Evolutionary conservation across 2,329 filamentous ascomycete genomes (phyloP).

Genomic region (Tolypocladium guangdongense): DNA sequence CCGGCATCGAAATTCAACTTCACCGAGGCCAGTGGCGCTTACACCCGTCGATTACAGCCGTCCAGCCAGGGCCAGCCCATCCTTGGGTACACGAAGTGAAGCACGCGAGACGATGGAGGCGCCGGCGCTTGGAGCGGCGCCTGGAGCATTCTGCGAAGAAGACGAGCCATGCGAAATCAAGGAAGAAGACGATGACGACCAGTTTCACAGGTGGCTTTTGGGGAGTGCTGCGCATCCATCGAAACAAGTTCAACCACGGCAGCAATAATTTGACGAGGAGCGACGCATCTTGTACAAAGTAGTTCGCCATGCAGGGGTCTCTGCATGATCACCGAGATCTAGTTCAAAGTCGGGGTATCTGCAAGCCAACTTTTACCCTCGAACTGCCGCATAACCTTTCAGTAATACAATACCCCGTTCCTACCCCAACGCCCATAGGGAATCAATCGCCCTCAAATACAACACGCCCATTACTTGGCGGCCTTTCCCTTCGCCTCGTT

Average conservation of each 20-base stretch:
- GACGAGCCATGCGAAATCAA: too few species aligned
- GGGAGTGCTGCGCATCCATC: background rate
- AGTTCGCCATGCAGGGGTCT: background rate
- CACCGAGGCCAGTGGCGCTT: background rate
- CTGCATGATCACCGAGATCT: constrained; percentile 3
- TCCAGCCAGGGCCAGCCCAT: background rate
- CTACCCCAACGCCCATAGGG: constrained; percentile 19
- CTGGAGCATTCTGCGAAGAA: background rate
- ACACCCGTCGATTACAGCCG: background rate
- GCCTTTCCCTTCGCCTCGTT: constrained; percentile 82
- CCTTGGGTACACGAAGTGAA: background rate
- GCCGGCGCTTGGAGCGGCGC: background rate
- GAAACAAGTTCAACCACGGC: background rate
- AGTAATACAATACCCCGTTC: background rate
- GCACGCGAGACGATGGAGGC: background rate
- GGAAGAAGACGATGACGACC: too few species aligned
- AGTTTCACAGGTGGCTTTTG: background rate
- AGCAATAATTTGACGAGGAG: background rate
- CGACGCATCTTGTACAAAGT: too few species aligned
- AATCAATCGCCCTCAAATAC: constrained; percentile 9
- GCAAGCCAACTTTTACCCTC: constrained; percentile 12
- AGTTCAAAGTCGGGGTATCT: constrained; percentile 20
- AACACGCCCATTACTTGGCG: constrained; percentile 40
- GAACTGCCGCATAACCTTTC: constrained; percentile 4
- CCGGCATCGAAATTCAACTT: background rate